phyloP scores from a whole-genome alignment of 2,329 filamentous ascomycete genomes.

The Lecanicillium sp. region DNA sequence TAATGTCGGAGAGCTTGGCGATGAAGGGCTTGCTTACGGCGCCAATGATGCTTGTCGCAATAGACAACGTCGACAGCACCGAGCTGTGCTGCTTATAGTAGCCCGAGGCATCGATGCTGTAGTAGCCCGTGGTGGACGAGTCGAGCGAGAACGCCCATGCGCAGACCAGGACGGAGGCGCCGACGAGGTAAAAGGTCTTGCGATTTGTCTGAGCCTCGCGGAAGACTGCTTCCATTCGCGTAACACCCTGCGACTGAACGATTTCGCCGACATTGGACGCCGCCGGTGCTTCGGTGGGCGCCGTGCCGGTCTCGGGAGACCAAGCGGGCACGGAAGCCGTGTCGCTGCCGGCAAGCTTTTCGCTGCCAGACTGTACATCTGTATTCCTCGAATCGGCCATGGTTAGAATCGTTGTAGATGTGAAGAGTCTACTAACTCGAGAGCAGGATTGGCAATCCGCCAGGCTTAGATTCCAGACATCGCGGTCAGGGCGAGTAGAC shows the following conservation, averaged over 20 bases:
- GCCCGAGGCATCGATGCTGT: slow-evolving; percentile 20
- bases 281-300: slow-evolving; percentile 8
- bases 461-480: too few species aligned
- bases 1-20: slow-evolving; percentile 54
- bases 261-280: slow-evolving; percentile 13
- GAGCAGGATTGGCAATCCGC: too few species aligned
- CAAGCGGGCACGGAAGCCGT: too few species aligned
- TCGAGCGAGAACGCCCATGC: slow-evolving; percentile 23
- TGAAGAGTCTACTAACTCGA: too few species aligned
- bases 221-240: slow-evolving; percentile 22
- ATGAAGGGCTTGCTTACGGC: slow-evolving; percentile 53
- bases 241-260: slow-evolving; percentile 18
- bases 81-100: slow-evolving; percentile 20
- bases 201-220: slow-evolving; percentile 17
- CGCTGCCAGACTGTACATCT: too few species aligned
- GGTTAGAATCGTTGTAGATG: too few species aligned
- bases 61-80: slow-evolving; percentile 19
- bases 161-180: slow-evolving; percentile 20
- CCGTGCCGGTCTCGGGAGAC: too few species aligned
- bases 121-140: slow-evolving; percentile 20
- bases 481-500: too few species aligned
- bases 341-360: too few species aligned
- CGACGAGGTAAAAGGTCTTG: slow-evolving; percentile 18
- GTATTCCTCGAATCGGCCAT: too few species aligned
- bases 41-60: slow-evolving; percentile 28